Conservation (phyloP, 345 rosid genomes). For the Alliaria petiolata region DNA sequence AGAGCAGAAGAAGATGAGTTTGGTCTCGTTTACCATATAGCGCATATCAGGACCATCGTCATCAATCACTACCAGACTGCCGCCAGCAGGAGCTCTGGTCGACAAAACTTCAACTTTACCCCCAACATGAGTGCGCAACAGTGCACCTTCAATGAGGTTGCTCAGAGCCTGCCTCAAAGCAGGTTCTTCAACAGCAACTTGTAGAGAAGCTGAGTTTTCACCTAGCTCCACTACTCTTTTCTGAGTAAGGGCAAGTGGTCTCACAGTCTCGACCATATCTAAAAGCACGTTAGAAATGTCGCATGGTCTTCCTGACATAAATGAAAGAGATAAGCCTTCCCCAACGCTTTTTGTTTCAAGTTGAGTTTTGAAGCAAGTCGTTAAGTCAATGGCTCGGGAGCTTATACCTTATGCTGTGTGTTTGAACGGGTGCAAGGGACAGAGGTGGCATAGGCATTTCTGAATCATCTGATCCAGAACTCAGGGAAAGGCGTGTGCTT, state of each 20-base stretch:
- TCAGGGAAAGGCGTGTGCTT: constrained; percentile 31
- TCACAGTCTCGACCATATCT: constrained; percentile 74
- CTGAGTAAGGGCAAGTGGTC: constrained; percentile 80
- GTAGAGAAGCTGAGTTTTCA: constrained; percentile 49
- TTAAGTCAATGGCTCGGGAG: neutral
- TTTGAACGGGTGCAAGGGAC: constrained; percentile 59
- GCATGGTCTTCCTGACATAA: constrained; percentile 95
- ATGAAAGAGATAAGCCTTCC: constrained; percentile 42
- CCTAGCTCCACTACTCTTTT: constrained; percentile 60
- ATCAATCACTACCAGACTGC: constrained; percentile 70
- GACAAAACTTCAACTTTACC: constrained; percentile 72
- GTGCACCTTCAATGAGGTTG: constrained; percentile 93
- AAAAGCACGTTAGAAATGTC: constrained; percentile 67
- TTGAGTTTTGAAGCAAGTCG: neutral
- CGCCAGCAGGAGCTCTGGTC: constrained; percentile 81
- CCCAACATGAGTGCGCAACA: constrained; percentile 75
- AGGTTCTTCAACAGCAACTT: constrained; percentile 82
- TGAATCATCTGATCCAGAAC: constrained; percentile 50
- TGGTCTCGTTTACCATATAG: constrained; percentile 56
- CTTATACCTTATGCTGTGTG: constrained; percentile 61
- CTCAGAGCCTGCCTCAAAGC: constrained; percentile 89
- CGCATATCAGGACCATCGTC: constrained; percentile 98
- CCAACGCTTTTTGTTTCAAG: neutral
- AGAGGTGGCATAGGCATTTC: constrained; percentile 95
- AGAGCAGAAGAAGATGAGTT: neutral